phyloP scores from a whole-genome alignment of 306 rosid genomes.

The Ochetophila trinervis region DNA sequence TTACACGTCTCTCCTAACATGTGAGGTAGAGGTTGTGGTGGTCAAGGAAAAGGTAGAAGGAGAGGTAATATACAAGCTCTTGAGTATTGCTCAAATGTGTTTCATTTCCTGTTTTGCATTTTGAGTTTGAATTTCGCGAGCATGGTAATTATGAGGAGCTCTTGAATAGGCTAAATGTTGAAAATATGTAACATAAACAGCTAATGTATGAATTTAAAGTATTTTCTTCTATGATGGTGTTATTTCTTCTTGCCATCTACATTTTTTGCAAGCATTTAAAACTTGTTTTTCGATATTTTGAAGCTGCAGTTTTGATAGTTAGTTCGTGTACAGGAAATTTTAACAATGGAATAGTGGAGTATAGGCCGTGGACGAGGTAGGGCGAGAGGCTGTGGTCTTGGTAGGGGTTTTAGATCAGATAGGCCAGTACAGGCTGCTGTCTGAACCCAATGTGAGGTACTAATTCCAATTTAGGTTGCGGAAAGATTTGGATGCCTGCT shows the following conservation, averaged over 20 bases:
- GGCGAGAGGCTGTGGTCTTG: slow-evolving; percentile 14
- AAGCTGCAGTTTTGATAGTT: neutral
- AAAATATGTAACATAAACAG: too few relatives aligned
- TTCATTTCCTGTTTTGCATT: neutral
- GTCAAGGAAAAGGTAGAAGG: slow-evolving; percentile 24
- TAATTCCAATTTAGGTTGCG: slow-evolving; percentile 5
- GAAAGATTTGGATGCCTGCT: slow-evolving; percentile 13
- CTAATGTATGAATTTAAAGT: too few relatives aligned
- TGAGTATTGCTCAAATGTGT: neutral
- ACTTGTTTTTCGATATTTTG: neutral
- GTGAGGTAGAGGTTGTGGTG: slow-evolving; percentile 28
- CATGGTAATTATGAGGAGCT: too few relatives aligned
- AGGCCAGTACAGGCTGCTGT: slow-evolving; percentile 9
- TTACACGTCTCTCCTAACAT: slow-evolving; percentile 17
- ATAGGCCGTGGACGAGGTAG: slow-evolving; percentile 21
- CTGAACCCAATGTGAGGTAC: slow-evolving; percentile 5
- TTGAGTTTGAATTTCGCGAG: neutral
- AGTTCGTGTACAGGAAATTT: slow-evolving; percentile 10
- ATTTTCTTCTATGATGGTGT: neutral
- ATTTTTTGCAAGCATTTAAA: neutral
- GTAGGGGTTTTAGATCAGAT: slow-evolving; percentile 8
- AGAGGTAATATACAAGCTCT: slow-evolving; percentile 4
- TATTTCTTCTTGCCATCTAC: neutral
- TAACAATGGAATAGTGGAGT: slow-evolving; percentile 23
- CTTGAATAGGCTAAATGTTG: too few relatives aligned